Percentiles rank a stretch among this genome's conserved stretches.
Conservation (phyloP, 2,329 filamentous ascomycete genomes). For the Monosporascus cannonballus region DNA sequence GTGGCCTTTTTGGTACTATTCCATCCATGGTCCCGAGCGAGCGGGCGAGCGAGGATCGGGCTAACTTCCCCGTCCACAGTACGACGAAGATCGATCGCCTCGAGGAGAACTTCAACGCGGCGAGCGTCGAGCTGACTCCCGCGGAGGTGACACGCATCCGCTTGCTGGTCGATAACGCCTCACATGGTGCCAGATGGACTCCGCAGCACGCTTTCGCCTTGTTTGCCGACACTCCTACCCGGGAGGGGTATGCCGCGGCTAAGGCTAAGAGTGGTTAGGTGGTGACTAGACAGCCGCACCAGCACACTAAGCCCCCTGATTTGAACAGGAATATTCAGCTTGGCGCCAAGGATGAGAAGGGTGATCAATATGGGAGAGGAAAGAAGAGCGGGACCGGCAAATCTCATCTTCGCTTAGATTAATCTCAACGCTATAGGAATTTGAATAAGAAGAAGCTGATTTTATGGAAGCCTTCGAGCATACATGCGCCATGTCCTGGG, state of each 20-base stretch:
- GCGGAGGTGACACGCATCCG: conserved; percentile 24
- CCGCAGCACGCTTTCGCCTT: conserved; percentile 5
- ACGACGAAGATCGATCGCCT: conserved; percentile 10
- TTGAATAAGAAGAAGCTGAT: too few species aligned
- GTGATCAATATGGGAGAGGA: too few species aligned
- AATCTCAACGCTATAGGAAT: too few species aligned
- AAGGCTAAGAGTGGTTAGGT: background rate
- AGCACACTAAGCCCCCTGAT: too few species aligned
- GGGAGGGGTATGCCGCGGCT: background rate
- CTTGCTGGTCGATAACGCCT: conserved; percentile 17
- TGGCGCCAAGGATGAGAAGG: too few species aligned
- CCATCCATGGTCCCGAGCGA: background rate
- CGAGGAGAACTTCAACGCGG: conserved; percentile 18
- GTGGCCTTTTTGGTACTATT: conserved; percentile 2
- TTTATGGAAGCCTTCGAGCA: too few species aligned
- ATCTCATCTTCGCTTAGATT: too few species aligned
- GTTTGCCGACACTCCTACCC: conserved; percentile 10
- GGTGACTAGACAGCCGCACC: background rate
- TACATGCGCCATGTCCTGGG: too few species aligned
- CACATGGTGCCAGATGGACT: conserved; percentile 7
- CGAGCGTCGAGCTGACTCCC: conserved; percentile 19
- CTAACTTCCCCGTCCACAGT: background rate
- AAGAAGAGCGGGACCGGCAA: too few species aligned
- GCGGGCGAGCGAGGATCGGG: too few species aligned
- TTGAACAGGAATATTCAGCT: too few species aligned